Percentiles rank a stretch among this genome's conserved stretches.
Conservation (phyloP, 2,329 filamentous ascomycete genomes). For the Pyrenochaeta sp. region DNA sequence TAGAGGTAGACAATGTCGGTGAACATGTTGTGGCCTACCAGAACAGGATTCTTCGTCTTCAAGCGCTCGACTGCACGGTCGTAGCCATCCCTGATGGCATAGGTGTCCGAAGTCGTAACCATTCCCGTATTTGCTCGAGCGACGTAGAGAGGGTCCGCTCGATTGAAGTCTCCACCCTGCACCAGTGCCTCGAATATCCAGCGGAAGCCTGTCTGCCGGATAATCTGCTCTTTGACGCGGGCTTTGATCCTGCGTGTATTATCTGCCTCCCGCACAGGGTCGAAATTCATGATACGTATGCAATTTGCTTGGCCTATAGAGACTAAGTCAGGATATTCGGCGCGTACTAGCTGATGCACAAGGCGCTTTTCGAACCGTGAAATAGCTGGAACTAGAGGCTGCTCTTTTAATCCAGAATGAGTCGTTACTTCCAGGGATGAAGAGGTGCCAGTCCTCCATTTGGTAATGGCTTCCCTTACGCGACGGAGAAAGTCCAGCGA, state of each 20-base stretch:
- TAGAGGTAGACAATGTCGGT: conserved; percentile 71
- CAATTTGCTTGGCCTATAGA: conserved; percentile 54
- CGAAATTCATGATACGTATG: conserved; percentile 53
- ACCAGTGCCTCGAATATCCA: conserved; percentile 60
- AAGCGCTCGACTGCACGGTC: conserved; percentile 54
- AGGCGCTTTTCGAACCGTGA: conserved; percentile 68
- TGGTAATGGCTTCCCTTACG: conserved; percentile 55
- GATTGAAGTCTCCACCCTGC: conserved; percentile 46
- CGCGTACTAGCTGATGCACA: conserved; percentile 71
- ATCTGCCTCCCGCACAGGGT: conserved; percentile 55
- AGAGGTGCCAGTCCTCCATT: conserved; percentile 51
- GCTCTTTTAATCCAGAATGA: conserved; percentile 32
- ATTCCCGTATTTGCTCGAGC: conserved; percentile 47
- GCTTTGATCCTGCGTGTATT: conserved; percentile 48
- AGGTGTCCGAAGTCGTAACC: conserved; percentile 44
- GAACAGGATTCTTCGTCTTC: conserved; percentile 56
- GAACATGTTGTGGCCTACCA: conserved; percentile 73
- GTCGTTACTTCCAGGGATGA: conserved; percentile 39
- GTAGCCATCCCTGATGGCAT: conserved; percentile 49
- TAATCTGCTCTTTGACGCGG: conserved; percentile 52
- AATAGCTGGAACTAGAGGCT: conserved; percentile 29
- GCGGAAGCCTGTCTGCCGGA: conserved; percentile 57
- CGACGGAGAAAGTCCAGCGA: conserved; percentile 61
- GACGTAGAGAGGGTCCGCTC: conserved; percentile 48
- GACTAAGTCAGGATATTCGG: conserved; percentile 63